These are phyloP conservation scores for Rutstroemia sp. DNA, from an alignment of 2,329 filamentous ascomycete genomes.

Conservation along the genomic window DNA sequence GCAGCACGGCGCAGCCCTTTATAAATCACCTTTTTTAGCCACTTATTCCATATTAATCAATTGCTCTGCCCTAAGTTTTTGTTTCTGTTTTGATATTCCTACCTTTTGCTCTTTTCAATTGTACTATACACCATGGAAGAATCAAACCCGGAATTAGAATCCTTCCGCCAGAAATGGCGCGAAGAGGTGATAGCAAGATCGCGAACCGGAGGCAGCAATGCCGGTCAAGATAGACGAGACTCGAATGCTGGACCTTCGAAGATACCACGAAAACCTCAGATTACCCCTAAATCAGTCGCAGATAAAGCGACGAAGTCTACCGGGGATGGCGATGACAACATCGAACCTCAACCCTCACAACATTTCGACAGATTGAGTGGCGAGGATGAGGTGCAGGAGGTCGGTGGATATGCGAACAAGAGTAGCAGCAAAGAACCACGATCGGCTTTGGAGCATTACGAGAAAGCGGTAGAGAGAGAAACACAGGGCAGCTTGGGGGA, in stretches of 20 bases:
- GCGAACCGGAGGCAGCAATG: constrained; percentile 14
- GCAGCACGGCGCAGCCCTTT: too few relatives aligned
- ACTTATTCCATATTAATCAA: neutral
- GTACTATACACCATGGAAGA: constrained; percentile 29
- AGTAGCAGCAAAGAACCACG: constrained; percentile 42
- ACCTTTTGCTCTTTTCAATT: neutral
- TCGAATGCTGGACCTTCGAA: constrained; percentile 14
- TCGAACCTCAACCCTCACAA: constrained; percentile 8
- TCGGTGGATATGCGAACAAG: constrained; percentile 6
- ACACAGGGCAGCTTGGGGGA: constrained; percentile 78
- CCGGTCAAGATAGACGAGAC: constrained; percentile 6
- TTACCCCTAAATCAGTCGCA: constrained; percentile 12
- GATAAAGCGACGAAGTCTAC: constrained; percentile 7
- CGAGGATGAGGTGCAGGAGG: constrained; percentile 7
- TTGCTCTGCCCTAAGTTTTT: neutral
- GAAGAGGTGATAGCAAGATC: constrained; percentile 47
- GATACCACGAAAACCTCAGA: constrained; percentile 15
- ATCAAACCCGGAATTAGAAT: constrained; percentile 67
- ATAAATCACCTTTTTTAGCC: too few relatives aligned
- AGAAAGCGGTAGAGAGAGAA: constrained; percentile 85
- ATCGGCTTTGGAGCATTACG: constrained; percentile 87
- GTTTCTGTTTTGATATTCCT: neutral
- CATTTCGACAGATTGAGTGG: constrained; percentile 11
- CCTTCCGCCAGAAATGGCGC: constrained; percentile 79
- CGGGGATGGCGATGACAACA: constrained; percentile 14